Percentiles rank a stretch among this genome's conserved stretches.
Conservation (phyloP, 164 flowering plant species). For the Magnolia sinica region DNA sequence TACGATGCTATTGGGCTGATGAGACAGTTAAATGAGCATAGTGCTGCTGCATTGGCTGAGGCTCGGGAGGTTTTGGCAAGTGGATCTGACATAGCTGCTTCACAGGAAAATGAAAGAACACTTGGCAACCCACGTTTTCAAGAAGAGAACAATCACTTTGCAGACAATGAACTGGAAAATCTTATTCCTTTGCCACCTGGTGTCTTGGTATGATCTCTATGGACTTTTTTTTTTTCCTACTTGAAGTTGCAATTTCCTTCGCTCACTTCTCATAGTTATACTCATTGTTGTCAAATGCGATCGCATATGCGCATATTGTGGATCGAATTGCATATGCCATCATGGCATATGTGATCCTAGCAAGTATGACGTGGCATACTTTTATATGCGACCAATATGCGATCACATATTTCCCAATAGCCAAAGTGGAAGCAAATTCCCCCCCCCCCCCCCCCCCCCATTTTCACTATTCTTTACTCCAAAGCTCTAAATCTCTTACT, state of each 20-base stretch:
- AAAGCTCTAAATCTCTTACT: no score
- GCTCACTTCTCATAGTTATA: no score
- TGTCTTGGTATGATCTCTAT: constrained; percentile 38
- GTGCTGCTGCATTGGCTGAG: constrained; percentile 64
- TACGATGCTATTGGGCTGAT: constrained; percentile 84
- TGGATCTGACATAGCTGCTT: constrained; percentile 38
- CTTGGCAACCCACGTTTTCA: constrained; percentile 14
- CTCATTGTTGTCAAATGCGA: neutral
- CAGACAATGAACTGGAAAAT: constrained; percentile 24
- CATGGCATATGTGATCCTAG: no score
- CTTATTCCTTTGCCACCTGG: constrained; percentile 26
- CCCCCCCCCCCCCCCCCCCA: no score
- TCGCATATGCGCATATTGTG: no score
- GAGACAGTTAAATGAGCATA: constrained; percentile 79
- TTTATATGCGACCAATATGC: no score
- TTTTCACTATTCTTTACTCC: no score
- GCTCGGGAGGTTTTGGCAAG: constrained; percentile 75
- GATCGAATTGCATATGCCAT: no score
- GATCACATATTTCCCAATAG: no score
- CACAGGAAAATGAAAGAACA: constrained; percentile 24
- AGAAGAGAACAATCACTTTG: constrained; percentile 21
- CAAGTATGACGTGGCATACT: no score
- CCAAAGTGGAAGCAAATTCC: no score
- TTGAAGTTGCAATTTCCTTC: no score
- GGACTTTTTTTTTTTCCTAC: neutral